Conservation (phyloP, 306 rosid species). For the Quercus agrifolia region DNA sequence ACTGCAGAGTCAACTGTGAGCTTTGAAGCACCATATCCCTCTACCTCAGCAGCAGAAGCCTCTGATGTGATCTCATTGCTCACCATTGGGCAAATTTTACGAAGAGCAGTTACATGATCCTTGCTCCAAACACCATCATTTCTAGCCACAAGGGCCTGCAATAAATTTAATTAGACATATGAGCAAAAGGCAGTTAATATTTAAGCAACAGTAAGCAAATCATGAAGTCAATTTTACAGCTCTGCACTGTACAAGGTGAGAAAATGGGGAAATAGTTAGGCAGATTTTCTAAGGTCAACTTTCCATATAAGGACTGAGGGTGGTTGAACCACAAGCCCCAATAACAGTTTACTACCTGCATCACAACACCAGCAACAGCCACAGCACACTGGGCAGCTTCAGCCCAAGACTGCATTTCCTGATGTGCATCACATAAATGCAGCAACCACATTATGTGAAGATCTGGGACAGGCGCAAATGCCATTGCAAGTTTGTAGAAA, state of each 20-base stretch:
- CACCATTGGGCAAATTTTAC: constrained; percentile 96
- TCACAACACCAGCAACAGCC: constrained; percentile 96
- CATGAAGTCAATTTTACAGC: neutral
- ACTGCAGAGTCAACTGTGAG: constrained; percentile 96
- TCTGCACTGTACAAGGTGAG: neutral
- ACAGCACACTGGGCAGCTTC: constrained; percentile 99
- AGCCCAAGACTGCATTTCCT: constrained; percentile 99
- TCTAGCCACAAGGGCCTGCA: constrained; percentile 94
- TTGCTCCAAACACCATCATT: constrained; percentile 99
- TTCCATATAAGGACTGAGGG: neutral
- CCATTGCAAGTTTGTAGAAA: constrained; percentile 91
- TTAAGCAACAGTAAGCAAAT: neutral
- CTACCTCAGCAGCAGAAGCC: constrained; percentile 98
- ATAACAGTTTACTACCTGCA: constrained; percentile 64
- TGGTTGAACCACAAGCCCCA: neutral
- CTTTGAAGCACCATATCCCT: constrained; percentile 98
- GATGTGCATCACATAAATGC: constrained; percentile 97
- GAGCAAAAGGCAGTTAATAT: neutral
- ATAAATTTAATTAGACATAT: constrained; percentile 20
- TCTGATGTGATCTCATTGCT: constrained; percentile 95
- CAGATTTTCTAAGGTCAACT: no score
- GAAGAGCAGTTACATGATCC: constrained; percentile 86
- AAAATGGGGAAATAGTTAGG: neutral
- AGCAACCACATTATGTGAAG: constrained; percentile 99
- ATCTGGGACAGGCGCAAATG: constrained; percentile 99